Percentiles rank a stretch among this genome's conserved stretches.
Evolutionary conservation across 2,329 filamentous ascomycete species (phyloP).

Genomic region (Microcera coccophila): DNA sequence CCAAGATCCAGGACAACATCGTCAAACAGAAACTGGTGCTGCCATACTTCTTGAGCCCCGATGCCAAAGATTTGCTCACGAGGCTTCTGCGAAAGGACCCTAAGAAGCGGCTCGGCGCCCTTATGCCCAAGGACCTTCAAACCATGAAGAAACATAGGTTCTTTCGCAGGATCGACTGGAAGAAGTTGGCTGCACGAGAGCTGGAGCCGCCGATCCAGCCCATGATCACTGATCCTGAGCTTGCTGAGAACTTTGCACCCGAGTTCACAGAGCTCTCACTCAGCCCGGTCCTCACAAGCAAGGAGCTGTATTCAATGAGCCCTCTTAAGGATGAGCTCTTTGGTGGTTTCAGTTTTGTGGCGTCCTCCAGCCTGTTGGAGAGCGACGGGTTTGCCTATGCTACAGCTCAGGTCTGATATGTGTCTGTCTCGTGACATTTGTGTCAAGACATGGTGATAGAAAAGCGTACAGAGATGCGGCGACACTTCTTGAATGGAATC

Average conservation of each 20-base stretch:
- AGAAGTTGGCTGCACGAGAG: conserved; percentile 75
- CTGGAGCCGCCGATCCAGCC: conserved; percentile 86
- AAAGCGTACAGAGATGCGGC: neutral
- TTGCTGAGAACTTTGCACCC: conserved; percentile 93
- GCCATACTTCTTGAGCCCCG: conserved; percentile 85
- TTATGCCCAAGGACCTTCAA: conserved; percentile 83
- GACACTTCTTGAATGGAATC: neutral
- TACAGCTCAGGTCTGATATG: conserved; percentile 16
- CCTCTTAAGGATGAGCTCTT: conserved; percentile 54
- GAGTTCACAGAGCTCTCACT: conserved; percentile 87
- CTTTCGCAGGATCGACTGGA: conserved; percentile 97
- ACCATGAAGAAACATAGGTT: conserved; percentile 90
- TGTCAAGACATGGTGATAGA: neutral
- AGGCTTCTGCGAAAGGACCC: conserved; percentile 90
- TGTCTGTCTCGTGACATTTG: neutral
- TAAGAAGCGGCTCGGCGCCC: conserved; percentile 78
- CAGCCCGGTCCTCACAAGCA: conserved; percentile 60
- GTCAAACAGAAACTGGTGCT: conserved; percentile 84
- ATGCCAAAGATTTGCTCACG: conserved; percentile 91
- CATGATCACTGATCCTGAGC: conserved; percentile 88
- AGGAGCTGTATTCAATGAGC: conserved; percentile 39
- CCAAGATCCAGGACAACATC: conserved; percentile 95
- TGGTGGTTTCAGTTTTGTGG: conserved; percentile 62
- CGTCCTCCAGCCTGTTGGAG: conserved; percentile 55
- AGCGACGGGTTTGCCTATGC: conserved; percentile 39